Evolutionary conservation across 352 stramenopile genomes (phyloP), one percentile per base, ranked within the genome.

Genomic region (Globisporangium lucens): DNA sequence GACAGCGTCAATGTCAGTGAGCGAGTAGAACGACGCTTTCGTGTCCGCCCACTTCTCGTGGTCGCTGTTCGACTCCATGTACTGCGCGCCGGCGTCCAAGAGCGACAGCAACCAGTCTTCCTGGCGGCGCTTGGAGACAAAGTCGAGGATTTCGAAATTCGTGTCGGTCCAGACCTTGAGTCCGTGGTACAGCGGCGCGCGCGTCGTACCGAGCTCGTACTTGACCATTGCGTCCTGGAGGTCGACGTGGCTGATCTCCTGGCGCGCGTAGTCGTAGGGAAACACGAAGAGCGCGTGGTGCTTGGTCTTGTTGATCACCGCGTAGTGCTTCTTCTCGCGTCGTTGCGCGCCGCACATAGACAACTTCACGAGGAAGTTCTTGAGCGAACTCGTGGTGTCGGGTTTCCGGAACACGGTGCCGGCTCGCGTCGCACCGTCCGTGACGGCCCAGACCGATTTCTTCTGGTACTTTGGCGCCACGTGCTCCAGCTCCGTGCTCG

Each of bases 391-490:
- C 33, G 56, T 47, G 10, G 53, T 13, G 4, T 63, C 41, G 17
- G 22, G 49, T 27, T 71, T 76, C 13, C 66, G 70, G 33, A 76
- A 77, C 17, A 79, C 61, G 2, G 9, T 20, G 5, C 69, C 75
- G 1, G 75, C 75, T 7, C 70, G 67, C n/a, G 66, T 79, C 2
- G 75, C 66, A 12, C 75, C 75, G 36, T 82, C 67, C 5, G 67
- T 65, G n/a, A 82, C 73, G n/a, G 35, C 63, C 75, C 75, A 82
- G 9, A 82, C 75, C 30, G 72, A 79, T 38, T 70, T 56, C 62
- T 61, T 70, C 30, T 35, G 24, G 55, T 61, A n/a, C 38, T 55
- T 17, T 53, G 22, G 65, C 0, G 53, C 59, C 29, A 58, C 33
- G n/a, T 36, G 57, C 41, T 35, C 29, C 33, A 46, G 24, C 12